Conservation (phyloP, 2,329 filamentous ascomycete genomes). For the Lachnellula subtilissima region DNA sequence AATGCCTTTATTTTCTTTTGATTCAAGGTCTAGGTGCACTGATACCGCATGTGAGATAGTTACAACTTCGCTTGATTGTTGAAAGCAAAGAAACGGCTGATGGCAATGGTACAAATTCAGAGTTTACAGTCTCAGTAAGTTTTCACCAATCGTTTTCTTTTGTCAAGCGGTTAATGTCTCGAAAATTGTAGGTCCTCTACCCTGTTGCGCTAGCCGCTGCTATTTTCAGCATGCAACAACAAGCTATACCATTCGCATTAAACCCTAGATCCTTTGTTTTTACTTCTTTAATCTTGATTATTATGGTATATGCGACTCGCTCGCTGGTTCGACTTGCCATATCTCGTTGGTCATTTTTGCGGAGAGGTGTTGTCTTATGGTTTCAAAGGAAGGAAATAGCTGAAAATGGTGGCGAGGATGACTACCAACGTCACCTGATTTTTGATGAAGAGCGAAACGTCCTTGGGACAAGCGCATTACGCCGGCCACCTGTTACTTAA, state of each 20-base stretch:
- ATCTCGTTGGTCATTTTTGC: background rate
- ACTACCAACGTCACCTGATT: too few relatives aligned
- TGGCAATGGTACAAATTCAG: background rate
- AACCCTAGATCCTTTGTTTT: constrained; percentile 1
- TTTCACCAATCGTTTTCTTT: background rate
- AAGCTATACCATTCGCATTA: background rate
- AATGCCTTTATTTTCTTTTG: background rate
- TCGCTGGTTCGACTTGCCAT: background rate
- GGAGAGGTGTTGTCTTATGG: background rate
- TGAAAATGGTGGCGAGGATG: background rate
- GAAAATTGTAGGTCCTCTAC: constrained; percentile 2
- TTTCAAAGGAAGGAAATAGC: background rate
- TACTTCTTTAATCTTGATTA: constrained; percentile 1
- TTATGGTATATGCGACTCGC: background rate
- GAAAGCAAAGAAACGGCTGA: constrained; percentile 3
- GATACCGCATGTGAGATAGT: background rate
- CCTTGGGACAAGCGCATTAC: background rate
- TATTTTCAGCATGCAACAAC: constrained; percentile 5
- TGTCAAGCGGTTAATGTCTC: background rate
- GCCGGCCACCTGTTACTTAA: background rate
- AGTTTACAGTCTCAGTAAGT: constrained; percentile 5
- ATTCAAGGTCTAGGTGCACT: background rate
- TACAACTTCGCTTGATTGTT: constrained; percentile 6
- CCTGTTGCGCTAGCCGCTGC: constrained; percentile 3
- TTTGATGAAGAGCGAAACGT: background rate